phyloP scores from a whole-genome alignment of 2,329 filamentous ascomycete species.

The Alternaria infectoria region DNA sequence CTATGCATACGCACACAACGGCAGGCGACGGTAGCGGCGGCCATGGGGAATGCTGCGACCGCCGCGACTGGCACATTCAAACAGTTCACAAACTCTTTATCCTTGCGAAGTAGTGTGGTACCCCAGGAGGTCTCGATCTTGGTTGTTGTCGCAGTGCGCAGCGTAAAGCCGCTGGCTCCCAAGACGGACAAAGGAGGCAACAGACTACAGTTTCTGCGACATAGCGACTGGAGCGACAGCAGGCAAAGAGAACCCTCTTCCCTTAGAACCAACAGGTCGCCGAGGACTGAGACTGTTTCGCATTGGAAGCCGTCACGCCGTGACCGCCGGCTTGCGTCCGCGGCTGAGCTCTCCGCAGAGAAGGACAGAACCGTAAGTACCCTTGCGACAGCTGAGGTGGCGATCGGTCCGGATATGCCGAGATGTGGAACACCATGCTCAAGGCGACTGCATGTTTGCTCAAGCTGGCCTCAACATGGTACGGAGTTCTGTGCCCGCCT shows the following conservation, averaged over 20 bases:
- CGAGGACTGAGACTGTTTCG: neutral
- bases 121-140: neutral
- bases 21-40: too few relatives aligned
- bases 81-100: neutral
- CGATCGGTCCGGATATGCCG: neutral
- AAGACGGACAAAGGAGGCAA: neutral
- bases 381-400: neutral
- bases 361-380: neutral
- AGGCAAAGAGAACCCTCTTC: neutral
- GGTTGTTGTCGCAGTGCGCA: neutral
- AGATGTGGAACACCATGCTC: neutral
- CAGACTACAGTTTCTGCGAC: neutral
- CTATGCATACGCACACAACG: neutral
- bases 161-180: neutral
- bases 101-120: neutral
- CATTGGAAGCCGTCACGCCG: neutral
- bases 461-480: neutral
- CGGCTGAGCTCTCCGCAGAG: neutral
- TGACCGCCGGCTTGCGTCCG: neutral
- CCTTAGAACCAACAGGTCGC: neutral
- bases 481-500: neutral
- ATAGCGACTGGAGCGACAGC: neutral
- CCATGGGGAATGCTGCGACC: neutral
- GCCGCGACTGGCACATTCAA: neutral
- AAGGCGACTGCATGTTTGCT: neutral